Percentiles rank a stretch among this genome's conserved stretches.
These are phyloP conservation scores for Poa pratensis DNA, from an alignment of 176 grass and related monocot species.

Conservation along the genomic window DNA sequence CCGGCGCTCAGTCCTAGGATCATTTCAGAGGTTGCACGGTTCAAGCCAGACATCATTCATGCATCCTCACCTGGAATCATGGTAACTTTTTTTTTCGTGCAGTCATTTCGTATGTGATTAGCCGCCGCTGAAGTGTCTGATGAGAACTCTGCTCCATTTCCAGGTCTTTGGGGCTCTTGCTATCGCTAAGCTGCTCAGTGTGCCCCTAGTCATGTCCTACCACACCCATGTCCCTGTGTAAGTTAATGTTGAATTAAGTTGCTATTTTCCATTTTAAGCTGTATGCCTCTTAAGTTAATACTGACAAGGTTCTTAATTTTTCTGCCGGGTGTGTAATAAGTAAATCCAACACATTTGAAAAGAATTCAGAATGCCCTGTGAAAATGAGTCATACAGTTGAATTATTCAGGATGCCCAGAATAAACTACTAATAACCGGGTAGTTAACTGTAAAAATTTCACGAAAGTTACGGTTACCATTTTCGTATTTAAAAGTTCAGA, in stretches of 20 bases:
- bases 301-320: neutral
- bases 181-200: slow-evolving; percentile 83
- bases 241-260: neutral
- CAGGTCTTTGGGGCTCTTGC: slow-evolving; percentile 95
- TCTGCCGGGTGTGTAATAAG: neutral
- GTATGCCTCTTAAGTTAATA: neutral
- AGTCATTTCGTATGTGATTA: neutral
- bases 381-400: too few species aligned
- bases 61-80: slow-evolving; percentile 98
- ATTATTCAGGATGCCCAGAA: too few species aligned
- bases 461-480: neutral
- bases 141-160: slow-evolving; percentile 1
- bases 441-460: too few species aligned
- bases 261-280: neutral
- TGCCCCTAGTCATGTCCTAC: slow-evolving; percentile 89
- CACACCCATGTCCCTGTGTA: slow-evolving; percentile 98
- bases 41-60: slow-evolving; percentile 97
- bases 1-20: slow-evolving; percentile 94
- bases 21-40: slow-evolving; percentile 86
- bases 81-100: slow-evolving; percentile 48
- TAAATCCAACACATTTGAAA: neutral
- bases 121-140: too few species aligned
- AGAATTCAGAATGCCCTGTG: neutral
- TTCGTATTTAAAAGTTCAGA: neutral
- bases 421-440: neutral